phyloP scores from a whole-genome alignment of 2,329 filamentous ascomycete species.

The Cercospora zeae-maydis region DNA sequence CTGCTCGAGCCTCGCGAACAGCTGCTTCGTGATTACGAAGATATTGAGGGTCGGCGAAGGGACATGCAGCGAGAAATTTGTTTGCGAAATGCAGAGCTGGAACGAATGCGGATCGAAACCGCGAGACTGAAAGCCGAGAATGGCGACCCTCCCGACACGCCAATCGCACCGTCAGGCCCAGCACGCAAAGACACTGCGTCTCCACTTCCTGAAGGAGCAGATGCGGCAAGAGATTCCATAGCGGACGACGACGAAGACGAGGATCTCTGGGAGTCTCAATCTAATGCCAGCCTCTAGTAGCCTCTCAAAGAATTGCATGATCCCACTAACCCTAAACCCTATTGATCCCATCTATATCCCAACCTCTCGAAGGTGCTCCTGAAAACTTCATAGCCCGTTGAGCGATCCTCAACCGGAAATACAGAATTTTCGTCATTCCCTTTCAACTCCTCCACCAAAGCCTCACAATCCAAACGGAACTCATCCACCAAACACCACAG shows the following conservation, averaged over 20 bases:
- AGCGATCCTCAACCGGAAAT: background rate
- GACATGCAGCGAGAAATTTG: background rate
- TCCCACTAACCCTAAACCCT: no score
- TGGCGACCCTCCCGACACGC: background rate
- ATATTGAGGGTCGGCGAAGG: background rate
- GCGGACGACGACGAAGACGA: background rate
- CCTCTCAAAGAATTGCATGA: no score
- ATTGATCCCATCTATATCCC: conserved; percentile 5
- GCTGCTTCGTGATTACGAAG: background rate
- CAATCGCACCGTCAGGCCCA: background rate
- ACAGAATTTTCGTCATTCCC: background rate
- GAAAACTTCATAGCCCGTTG: background rate
- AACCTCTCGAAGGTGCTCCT: background rate
- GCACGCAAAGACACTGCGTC: background rate
- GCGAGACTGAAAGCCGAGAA: background rate
- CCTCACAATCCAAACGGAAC: background rate
- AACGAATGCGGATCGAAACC: background rate
- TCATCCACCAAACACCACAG: background rate
- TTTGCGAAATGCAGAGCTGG: background rate
- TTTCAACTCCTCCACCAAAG: background rate
- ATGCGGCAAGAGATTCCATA: background rate
- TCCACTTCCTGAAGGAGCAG: background rate
- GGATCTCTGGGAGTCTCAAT: no score
- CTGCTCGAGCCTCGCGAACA: background rate
- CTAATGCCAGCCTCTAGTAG: background rate